Conservation (phyloP, 164 flowering plant genomes). For the Euptelea pleiosperma region DNA sequence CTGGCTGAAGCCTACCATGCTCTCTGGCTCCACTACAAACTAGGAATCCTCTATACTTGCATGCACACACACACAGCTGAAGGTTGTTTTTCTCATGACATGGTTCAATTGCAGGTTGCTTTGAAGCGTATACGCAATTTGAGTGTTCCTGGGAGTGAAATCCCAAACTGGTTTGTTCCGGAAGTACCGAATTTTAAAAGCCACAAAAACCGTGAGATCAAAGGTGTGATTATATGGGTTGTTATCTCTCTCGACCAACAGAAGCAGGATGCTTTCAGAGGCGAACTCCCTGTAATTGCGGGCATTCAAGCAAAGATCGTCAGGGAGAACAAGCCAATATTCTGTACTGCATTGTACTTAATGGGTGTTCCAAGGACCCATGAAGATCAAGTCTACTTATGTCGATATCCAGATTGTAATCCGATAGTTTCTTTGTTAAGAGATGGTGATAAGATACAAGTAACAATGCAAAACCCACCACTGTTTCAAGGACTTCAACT, state of each 20-base stretch:
- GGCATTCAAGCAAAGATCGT: slow-evolving; percentile 29
- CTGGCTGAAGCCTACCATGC: no score
- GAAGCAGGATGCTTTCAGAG: slow-evolving; percentile 15
- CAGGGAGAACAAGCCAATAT: slow-evolving; percentile 11
- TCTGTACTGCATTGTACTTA: slow-evolving; percentile 16
- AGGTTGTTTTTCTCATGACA: not conserved
- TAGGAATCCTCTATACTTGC: no score
- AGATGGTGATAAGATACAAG: slow-evolving; percentile 32
- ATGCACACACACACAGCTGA: no score
- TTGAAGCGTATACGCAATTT: slow-evolving; percentile 23
- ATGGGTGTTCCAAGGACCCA: slow-evolving; percentile 30
- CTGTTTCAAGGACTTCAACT: slow-evolving; percentile 16
- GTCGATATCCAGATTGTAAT: slow-evolving; percentile 19
- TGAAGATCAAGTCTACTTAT: slow-evolving; percentile 31
- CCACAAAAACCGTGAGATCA: slow-evolving; percentile 21
- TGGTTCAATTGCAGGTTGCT: no score
- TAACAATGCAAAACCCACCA: no score
- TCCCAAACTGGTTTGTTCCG: slow-evolving; percentile 31
- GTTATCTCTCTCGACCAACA: slow-evolving; percentile 36
- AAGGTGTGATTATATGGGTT: slow-evolving; percentile 29
- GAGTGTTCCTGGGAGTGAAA: slow-evolving; percentile 35
- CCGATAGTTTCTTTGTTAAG: slow-evolving; percentile 22
- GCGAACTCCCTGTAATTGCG: slow-evolving; percentile 19
- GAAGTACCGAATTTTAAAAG: slow-evolving; percentile 13
- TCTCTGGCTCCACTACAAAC: no score